Conservation (phyloP, 139 green algal species). For the Volvox reticuliferus region DNA sequence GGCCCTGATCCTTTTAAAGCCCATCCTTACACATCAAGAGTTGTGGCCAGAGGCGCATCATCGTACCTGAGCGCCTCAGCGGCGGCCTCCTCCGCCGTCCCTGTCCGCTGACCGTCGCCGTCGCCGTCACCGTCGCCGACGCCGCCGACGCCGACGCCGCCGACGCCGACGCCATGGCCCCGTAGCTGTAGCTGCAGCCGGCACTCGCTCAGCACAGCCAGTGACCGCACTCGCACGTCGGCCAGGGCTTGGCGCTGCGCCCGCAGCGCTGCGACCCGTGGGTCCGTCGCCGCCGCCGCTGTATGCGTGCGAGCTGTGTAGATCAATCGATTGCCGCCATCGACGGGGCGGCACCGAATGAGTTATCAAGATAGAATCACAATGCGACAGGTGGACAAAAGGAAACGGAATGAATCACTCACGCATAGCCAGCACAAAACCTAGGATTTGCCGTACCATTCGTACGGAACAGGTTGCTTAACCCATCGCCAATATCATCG, state of each 20-base stretch:
- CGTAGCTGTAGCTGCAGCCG: constrained; percentile 49
- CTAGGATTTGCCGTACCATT: no score
- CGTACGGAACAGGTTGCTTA: no score
- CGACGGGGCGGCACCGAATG: no score
- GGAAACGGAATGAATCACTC: no score
- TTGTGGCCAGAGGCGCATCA: no score
- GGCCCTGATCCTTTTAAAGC: no score
- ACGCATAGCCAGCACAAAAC: no score
- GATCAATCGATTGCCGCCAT: no score
- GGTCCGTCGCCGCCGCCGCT: not conserved
- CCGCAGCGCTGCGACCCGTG: not conserved
- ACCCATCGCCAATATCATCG: no score
- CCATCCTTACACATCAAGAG: no score
- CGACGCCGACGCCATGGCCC: not conserved
- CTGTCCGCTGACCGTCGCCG: constrained; percentile 21
- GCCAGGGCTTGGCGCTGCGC: constrained; percentile 1
- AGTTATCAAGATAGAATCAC: no score
- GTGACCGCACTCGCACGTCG: constrained; percentile 46
- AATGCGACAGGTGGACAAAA: no score
- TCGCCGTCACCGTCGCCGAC: not conserved
- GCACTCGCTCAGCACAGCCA: constrained; percentile 57
- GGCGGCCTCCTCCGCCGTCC: constrained; percentile 18
- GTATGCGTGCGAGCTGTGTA: constrained; percentile 18
- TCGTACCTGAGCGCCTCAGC: constrained; percentile 9
- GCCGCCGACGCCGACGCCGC: not conserved